A percentile compares a stretch with the other conserved stretches of the same genome.
phyloP scores from a whole-genome alignment of 805 yeast species.

The Myxozyma vanderwaltii region DNA sequence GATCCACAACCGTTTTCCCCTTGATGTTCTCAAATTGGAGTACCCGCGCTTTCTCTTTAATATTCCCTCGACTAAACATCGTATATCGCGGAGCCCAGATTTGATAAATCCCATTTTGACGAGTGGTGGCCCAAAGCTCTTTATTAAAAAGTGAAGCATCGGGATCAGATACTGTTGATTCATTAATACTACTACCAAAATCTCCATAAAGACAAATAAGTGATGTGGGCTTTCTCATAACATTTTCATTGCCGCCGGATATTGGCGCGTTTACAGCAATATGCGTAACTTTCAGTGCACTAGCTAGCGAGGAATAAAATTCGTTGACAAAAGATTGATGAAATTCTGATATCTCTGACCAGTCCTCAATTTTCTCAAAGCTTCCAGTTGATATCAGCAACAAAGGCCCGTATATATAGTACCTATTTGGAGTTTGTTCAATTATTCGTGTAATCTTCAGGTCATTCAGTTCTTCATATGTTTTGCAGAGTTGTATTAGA shows the following conservation, averaged over 20 bases:
- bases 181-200: conserved; percentile 52
- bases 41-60: conserved; percentile 75
- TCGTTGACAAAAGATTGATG: conserved; percentile 2
- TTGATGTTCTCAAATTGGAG: conserved; percentile 47
- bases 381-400: conserved; percentile 54
- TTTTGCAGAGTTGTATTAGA: neutral
- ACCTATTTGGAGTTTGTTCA: conserved; percentile 51
- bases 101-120: conserved; percentile 75
- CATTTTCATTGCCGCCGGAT: conserved; percentile 47
- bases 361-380: conserved; percentile 43
- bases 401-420: conserved; percentile 64
- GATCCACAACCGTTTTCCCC: conserved; percentile 57
- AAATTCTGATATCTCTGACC: conserved; percentile 41
- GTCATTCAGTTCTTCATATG: neutral
- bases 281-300: conserved; percentile 50
- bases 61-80: conserved; percentile 86
- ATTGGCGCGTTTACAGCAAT: conserved; percentile 76
- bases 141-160: conserved; percentile 47
- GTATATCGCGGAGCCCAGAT: conserved; percentile 84
- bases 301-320: conserved; percentile 33
- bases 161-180: conserved; percentile 44
- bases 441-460: neutral
- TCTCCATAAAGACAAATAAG: conserved; percentile 64
- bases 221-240: conserved; percentile 65
- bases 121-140: conserved; percentile 71